A percentile compares a stretch with the other conserved stretches of the same genome.
Evolutionary conservation across 1,284 basidiomycete species (phyloP).

Genomic region (Trichosporon sp.): DNA sequence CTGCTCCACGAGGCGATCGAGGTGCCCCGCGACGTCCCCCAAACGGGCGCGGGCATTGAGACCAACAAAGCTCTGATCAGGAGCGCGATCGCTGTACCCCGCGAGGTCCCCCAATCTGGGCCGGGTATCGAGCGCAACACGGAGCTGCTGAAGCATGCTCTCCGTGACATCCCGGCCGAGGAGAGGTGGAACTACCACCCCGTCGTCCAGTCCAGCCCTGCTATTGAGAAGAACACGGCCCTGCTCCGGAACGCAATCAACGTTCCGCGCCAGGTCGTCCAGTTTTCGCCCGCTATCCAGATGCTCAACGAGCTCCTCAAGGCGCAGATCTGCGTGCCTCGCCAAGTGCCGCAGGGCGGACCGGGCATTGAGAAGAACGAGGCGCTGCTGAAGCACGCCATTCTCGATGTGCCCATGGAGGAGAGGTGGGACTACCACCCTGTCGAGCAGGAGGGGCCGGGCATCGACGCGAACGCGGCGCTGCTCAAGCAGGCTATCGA

Average conservation of each 20-base stretch:
- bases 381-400: neutral
- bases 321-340: neutral
- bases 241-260: neutral
- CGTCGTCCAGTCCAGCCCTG: neutral
- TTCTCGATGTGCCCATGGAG: neutral
- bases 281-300: neutral
- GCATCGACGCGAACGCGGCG: neutral
- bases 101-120: neutral
- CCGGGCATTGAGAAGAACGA: neutral
- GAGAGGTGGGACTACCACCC: neutral
- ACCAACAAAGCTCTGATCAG: neutral
- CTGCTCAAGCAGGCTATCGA: neutral
- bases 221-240: neutral
- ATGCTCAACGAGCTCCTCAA: neutral
- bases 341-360: neutral
- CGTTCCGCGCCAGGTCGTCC: neutral
- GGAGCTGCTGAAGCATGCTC: no score
- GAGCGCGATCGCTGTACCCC: neutral
- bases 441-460: neutral
- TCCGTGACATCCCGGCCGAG: neutral
- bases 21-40: neutral
- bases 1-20: neutral
- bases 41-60: neutral
- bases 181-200: neutral
- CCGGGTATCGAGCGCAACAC: neutral